A percentile compares a stretch with the other conserved stretches of the same genome.
Conservation (phyloP, 208 protist genomes). For the Wallacemonas collosoma region DNA sequence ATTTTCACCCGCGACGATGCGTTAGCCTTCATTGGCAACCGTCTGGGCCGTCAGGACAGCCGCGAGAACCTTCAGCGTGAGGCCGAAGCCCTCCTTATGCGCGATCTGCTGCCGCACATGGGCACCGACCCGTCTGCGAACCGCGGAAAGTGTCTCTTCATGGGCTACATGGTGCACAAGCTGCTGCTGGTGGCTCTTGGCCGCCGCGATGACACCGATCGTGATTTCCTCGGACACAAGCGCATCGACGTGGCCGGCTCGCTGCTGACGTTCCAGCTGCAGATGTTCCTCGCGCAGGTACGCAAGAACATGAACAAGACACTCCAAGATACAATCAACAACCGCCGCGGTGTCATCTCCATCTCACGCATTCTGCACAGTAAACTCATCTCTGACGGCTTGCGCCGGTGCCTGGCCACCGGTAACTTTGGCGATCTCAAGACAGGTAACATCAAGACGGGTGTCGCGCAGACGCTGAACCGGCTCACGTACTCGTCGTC, state of each 20-base stretch:
- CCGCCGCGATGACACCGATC: conserved; percentile 93
- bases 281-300: conserved; percentile 97
- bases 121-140: conserved; percentile 78
- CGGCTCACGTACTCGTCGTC: conserved; percentile 98
- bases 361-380: conserved; percentile 94
- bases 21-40: conserved; percentile 95
- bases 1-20: conserved; percentile 96
- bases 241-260: conserved; percentile 97
- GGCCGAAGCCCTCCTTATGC: conserved; percentile 93
- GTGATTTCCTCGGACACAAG: conserved; percentile 99
- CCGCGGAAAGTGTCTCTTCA: conserved; percentile 96
- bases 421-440: conserved; percentile 99
- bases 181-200: conserved; percentile 95
- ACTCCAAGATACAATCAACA: conserved; percentile 69
- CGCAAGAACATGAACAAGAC: conserved; percentile 98
- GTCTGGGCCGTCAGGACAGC: conserved; percentile 81
- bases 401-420: conserved; percentile 97
- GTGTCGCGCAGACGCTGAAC: conserved; percentile 96
- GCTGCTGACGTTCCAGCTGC: conserved; percentile 93
- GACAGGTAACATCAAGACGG: conserved; percentile 97
- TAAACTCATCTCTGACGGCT: conserved; percentile 95
- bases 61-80: conserved; percentile 87
- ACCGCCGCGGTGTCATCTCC: conserved; percentile 51
- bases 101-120: conserved; percentile 90
- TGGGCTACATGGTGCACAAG: conserved; percentile 97